phyloP scores from a whole-genome alignment of 176 grass and related monocot genomes.

The Chrysopogon serrulatus region DNA sequence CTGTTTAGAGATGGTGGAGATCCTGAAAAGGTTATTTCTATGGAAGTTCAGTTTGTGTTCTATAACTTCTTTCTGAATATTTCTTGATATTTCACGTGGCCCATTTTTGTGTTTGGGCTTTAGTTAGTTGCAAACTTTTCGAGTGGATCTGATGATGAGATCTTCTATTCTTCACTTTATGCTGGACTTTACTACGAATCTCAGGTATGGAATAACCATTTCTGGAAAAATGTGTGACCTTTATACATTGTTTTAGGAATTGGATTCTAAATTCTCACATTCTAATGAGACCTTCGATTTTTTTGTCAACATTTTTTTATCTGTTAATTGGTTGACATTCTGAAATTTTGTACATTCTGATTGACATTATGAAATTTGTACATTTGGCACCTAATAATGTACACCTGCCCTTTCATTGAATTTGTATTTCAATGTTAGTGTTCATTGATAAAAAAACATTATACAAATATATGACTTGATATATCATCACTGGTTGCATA shows the following conservation, averaged over 20 bases:
- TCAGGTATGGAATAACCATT: slow-evolving; percentile 35
- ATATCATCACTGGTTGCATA: not conserved
- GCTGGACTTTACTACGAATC: slow-evolving; percentile 84
- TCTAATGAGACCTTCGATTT: not conserved
- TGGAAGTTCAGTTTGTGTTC: not conserved
- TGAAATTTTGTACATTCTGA: too few species aligned
- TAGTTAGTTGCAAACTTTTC: slow-evolving; percentile 67
- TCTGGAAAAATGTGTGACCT: not conserved
- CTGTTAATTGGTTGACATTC: not conserved
- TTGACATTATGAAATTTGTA: too few species aligned
- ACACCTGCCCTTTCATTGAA: not conserved
- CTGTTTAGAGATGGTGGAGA: slow-evolving; percentile 78
- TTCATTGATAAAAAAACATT: not conserved
- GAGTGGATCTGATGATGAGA: slow-evolving; percentile 35
- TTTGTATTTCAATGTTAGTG: not conserved
- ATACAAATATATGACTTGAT: not conserved
- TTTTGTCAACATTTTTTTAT: not conserved
- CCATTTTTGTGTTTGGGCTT: not conserved
- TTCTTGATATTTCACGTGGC: not conserved
- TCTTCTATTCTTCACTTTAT: slow-evolving; percentile 86
- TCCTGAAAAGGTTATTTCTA: slow-evolving; percentile 59
- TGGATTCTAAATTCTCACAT: not conserved
- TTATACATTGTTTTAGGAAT: too few species aligned
- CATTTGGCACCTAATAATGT: not conserved
- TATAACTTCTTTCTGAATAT: not conserved